A percentile compares a stretch with the other conserved stretches of the same genome.
These are phyloP conservation scores for Mrakia gelida DNA, from an alignment of 768 basidiomycete genomes.

Conservation along the genomic window DNA sequence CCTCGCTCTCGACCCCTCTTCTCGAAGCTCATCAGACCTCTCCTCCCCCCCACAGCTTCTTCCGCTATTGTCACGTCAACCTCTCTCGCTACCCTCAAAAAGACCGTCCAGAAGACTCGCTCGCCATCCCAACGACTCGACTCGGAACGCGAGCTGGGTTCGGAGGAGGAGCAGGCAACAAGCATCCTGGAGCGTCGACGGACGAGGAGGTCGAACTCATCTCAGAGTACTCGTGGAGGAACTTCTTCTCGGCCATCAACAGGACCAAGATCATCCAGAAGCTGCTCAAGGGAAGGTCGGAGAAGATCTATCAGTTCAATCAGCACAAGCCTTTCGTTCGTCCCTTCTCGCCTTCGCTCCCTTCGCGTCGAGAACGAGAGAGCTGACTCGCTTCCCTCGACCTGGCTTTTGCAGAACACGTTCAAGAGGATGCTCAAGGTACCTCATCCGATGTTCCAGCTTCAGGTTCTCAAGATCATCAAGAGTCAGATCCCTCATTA, in stretches of 20 bases:
- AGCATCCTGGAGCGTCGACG: conserved; percentile 23
- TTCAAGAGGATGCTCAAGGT: conserved; percentile 91
- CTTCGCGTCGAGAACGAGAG: not conserved
- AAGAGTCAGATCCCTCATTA: conserved; percentile 99
- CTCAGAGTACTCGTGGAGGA: conserved; percentile 93
- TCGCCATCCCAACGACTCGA: conserved; percentile 42
- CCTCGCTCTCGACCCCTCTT: not conserved
- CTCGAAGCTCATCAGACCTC: not conserved
- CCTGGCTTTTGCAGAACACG: conserved; percentile 61
- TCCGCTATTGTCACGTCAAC: conserved; percentile 81
- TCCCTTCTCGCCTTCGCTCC: not conserved
- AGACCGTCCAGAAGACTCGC: conserved; percentile 61
- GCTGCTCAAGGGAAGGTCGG: conserved; percentile 86
- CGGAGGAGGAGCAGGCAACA: conserved; percentile 17
- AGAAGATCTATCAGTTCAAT: conserved; percentile 90
- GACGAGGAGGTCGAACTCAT: conserved; percentile 83
- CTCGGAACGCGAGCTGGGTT: conserved; percentile 11
- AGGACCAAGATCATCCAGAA: conserved; percentile 98
- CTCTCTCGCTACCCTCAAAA: conserved; percentile 64
- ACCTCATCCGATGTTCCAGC: conserved; percentile 85
- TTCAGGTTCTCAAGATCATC: conserved; percentile 92
- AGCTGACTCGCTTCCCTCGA: not conserved
- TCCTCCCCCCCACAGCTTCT: conserved; percentile 63
- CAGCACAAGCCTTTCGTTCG: conserved; percentile 94
- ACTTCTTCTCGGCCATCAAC: conserved; percentile 95